Conservation (phyloP, 2,329 filamentous ascomycete genomes). For the Colletotrichum orbiculare region DNA sequence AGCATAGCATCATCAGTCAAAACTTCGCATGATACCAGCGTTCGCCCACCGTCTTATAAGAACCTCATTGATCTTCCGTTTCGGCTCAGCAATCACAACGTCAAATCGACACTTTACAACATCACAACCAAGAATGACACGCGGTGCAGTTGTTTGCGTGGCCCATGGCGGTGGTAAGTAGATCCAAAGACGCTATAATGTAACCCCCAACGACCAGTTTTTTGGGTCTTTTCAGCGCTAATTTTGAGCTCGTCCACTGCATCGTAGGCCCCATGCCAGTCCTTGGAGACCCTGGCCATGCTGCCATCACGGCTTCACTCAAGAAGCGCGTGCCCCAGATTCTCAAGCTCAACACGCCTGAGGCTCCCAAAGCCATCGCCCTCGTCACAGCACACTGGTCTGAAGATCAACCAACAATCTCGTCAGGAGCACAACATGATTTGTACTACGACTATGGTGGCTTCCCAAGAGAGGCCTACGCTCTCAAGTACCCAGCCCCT, state of each 20-base stretch:
- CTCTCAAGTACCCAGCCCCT: constrained; percentile 65
- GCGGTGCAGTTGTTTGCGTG: constrained; percentile 58
- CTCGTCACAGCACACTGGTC: constrained; percentile 71
- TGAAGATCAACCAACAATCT: constrained; percentile 60
- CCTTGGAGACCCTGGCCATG: constrained; percentile 65
- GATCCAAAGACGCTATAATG: too few species aligned
- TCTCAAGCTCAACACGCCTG: constrained; percentile 62
- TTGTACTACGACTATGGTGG: constrained; percentile 70
- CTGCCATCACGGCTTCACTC: constrained; percentile 62
- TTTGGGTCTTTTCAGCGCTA: neutral
- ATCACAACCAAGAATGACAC: constrained; percentile 47
- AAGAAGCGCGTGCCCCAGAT: constrained; percentile 64
- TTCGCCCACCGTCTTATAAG: neutral
- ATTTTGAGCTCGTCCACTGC: neutral
- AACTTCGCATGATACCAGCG: constrained; percentile 16
- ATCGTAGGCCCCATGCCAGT: constrained; percentile 65
- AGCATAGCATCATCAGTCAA: neutral
- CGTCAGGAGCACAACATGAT: constrained; percentile 56
- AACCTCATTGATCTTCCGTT: neutral
- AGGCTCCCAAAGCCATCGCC: constrained; percentile 62
- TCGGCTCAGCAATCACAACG: neutral
- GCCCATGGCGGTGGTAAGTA: constrained; percentile 60
- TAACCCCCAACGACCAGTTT: neutral
- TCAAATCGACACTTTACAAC: neutral
- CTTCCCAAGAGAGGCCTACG: constrained; percentile 66